Base-by-base conservation (phyloP, 2,329 filamentous ascomycete genomes). In the Biscogniauxia marginata region DNA sequence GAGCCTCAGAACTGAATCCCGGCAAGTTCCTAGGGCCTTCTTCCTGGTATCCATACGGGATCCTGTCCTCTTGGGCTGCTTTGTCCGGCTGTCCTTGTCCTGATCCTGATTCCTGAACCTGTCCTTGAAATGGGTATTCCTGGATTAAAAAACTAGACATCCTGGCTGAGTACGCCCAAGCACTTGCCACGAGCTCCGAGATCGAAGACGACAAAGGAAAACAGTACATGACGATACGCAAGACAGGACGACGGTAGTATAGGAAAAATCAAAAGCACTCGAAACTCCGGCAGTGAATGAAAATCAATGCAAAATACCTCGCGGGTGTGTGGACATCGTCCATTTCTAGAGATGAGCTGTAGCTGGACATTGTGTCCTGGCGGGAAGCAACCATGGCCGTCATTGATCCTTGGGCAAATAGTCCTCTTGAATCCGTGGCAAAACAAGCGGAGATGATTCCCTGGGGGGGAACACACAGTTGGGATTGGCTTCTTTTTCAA, bases 231-330 rank as follows among this genome's bases (percentile, higher is more conserved):
- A 71, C 44, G 61, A 59, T 39, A 51, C 58, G 63, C 61, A 64
- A 63, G 67, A 73, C 64, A 71, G 61, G 65, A 66, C 44, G 50
- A 59, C 63, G 59, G 7, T 44, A 5, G 39, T 44, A 16, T 16
- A 52, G 30, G 22, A 53, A 52, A 69, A 73, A 72, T 54, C 65
- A 73, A 67, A 76, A 65, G 70, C 69, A 72, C 69, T 68, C 73
- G 73, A 75, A 77, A 73, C 73, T 75, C 70, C 71, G 72, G 66
- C 64, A 70, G 71, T 67, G 71, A 76, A 77, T 72, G 72, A 76
- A 79, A 78, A 78, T 77, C 79, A 83, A 76, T 70, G 70, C 71
- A 76, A 75, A 75, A 76, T 85, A 85, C 83, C 83, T 85, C 77
- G 80, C 77, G 70, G 83, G 79, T 69, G 80, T 81, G 70, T 82